Percentiles rank a stretch among this genome's conserved stretches.
phyloP scores from a whole-genome alignment of 768 basidiomycete species.

The Mrakia blollopis region DNA sequence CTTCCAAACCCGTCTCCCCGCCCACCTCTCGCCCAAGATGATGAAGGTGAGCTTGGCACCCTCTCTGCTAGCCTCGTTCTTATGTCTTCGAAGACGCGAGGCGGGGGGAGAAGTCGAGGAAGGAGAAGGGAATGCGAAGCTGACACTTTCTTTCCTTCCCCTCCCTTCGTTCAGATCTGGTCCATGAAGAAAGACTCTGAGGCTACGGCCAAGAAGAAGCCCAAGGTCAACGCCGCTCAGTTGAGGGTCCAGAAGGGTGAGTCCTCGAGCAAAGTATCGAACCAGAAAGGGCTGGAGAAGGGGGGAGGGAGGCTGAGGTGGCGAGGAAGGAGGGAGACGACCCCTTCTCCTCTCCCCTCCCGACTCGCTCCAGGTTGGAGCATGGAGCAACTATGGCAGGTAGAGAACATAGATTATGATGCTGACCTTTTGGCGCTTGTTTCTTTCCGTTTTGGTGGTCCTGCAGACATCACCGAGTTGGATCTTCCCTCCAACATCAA shows the following conservation, averaged over 20 bases:
- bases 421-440: neutral
- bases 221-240: slow-evolving; percentile 96
- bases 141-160: neutral
- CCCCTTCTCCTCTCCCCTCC: neutral
- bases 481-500: slow-evolving; percentile 95
- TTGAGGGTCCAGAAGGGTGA: slow-evolving; percentile 98
- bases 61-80: neutral
- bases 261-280: slow-evolving; percentile 28
- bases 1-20: neutral
- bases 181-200: slow-evolving; percentile 99
- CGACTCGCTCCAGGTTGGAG: neutral
- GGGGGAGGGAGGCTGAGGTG: too few relatives aligned
- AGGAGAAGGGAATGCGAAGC: neutral
- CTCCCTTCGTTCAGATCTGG: slow-evolving; percentile 67
- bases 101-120: too few relatives aligned
- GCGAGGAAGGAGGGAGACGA: neutral
- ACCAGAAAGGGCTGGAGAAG: neutral
- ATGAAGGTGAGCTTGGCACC: slow-evolving; percentile 13
- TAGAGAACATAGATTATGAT: too few relatives aligned
- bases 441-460: neutral
- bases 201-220: slow-evolving; percentile 93
- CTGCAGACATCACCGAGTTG: slow-evolving; percentile 85
- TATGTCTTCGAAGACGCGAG: neutral
- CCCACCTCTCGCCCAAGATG: slow-evolving; percentile 4
- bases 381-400: too few relatives aligned